These are phyloP conservation scores for Aspergillus costaricaensis DNA, from an alignment of 2,329 filamentous ascomycete species.

Conservation along the genomic window DNA sequence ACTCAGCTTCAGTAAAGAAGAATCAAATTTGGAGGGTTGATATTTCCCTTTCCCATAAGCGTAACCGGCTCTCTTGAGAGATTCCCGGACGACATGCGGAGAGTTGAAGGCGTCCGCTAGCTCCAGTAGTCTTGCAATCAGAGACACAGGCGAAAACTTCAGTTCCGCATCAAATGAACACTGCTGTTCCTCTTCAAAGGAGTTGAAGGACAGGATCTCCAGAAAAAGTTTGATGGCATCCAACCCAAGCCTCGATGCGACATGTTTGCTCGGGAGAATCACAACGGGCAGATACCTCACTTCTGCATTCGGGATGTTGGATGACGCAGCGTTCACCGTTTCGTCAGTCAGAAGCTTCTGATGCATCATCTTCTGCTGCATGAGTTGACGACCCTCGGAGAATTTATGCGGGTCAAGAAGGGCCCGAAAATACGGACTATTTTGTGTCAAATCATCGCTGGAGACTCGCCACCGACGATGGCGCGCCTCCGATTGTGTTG, in stretches of 20 bases:
- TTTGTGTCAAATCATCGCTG: constrained; percentile 32
- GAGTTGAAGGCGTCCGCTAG: constrained; percentile 41
- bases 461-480: constrained; percentile 37
- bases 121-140: constrained; percentile 35
- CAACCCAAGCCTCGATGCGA: constrained; percentile 30
- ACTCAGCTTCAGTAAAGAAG: constrained; percentile 32
- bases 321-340: background rate
- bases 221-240: constrained; percentile 39
- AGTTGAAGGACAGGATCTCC: constrained; percentile 32
- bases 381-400: constrained; percentile 40
- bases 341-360: background rate
- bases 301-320: background rate
- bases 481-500: constrained; percentile 6
- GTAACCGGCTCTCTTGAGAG: constrained; percentile 30
- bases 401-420: constrained; percentile 47
- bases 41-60: constrained; percentile 33
- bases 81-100: constrained; percentile 24
- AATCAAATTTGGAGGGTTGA: constrained; percentile 27
- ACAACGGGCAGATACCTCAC: constrained; percentile 28
- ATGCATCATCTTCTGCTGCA: constrained; percentile 27
- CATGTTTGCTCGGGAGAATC: constrained; percentile 27
- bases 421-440: constrained; percentile 44
- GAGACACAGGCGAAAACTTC: constrained; percentile 30
- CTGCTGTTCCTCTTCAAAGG: constrained; percentile 24
- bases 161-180: constrained; percentile 28